Base-by-base conservation (phyloP, 371 early-diverging fungal genomes). In the Gilbertella persicaria region DNA sequence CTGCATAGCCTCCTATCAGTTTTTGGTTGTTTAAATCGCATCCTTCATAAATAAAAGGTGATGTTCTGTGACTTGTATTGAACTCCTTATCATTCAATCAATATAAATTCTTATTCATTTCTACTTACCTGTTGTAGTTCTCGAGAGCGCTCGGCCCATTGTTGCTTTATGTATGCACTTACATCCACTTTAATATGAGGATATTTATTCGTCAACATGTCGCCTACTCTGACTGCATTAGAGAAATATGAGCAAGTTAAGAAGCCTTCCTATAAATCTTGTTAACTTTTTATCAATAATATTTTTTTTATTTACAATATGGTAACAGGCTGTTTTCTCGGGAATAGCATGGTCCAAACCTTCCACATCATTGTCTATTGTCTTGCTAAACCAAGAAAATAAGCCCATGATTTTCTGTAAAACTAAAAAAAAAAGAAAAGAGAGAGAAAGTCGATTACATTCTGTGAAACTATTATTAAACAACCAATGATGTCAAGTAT, bases 1-100 rank as follows among this genome's bases (percentile, higher is more conserved):
- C 77, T 10, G 58, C 69, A 35, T 77, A 79, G 7, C 80, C 80
- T 3, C 80, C 80, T 17, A 79, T 55, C 25, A 75, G 38, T 24
- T 58, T 62, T 41, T 67, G 65, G n/a, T 69, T 50, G 19, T 60
- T 43, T 24, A 60, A 42, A 39, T 52, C 64, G 39, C 80, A 79
- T 4, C 80, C 80, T 55, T 79, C 74, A 41, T 79, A 79, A 40
- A 79, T 75, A 52, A 79, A 79, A n/a, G 80, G 80, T 2, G 80
- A 79, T 4, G 80, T 77, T 36, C 45, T 55, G 28, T 79, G 80
- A 13, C 21, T 52, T 14, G 68, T 67, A 23, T 59, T 49, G 39
- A 74, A 71, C 47, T 69, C 69, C 75, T 72, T 9, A 5, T 9
- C 9, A 9, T 13, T 35, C 6, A 5, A 5, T 28, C 20, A n/a